phyloP scores from a whole-genome alignment of 2,329 filamentous ascomycete genomes.

The Zymoseptoria pseudotritici region DNA sequence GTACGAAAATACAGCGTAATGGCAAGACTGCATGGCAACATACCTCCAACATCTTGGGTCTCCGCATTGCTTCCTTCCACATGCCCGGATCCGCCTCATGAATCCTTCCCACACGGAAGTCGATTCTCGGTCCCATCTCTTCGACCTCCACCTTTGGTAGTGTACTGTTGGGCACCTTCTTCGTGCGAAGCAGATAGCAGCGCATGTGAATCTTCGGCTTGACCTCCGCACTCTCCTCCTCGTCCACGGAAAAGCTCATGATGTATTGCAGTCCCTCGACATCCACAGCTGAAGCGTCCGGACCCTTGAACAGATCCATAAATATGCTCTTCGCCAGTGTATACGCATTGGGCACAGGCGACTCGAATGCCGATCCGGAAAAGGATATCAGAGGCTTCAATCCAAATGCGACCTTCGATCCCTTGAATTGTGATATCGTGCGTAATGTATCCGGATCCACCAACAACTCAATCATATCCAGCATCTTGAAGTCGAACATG shows the following conservation, averaged over 20 bases:
- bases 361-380: conserved; percentile 79
- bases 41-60: conserved; percentile 66
- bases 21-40: conserved; percentile 24
- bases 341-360: conserved; percentile 69
- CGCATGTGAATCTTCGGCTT: conserved; percentile 55
- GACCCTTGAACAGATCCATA: conserved; percentile 83
- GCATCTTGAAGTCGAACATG: conserved; percentile 75
- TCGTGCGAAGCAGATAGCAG: conserved; percentile 78
- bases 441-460: conserved; percentile 69
- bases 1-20: background rate
- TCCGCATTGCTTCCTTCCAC: conserved; percentile 86
- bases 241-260: conserved; percentile 68
- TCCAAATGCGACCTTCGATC: conserved; percentile 58
- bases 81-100: conserved; percentile 69
- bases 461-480: conserved; percentile 91
- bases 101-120: conserved; percentile 77
- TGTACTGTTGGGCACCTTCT: conserved; percentile 69
- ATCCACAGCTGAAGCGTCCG: conserved; percentile 73
- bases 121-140: conserved; percentile 90
- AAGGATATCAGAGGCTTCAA: conserved; percentile 89
- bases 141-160: conserved; percentile 87
- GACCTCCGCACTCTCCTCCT: conserved; percentile 38
- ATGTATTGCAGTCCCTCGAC: conserved; percentile 93
- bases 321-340: conserved; percentile 81
- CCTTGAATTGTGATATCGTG: conserved; percentile 66